Conservation (phyloP, 1,284 basidiomycete genomes). For the Trametes polyzona region DNA sequence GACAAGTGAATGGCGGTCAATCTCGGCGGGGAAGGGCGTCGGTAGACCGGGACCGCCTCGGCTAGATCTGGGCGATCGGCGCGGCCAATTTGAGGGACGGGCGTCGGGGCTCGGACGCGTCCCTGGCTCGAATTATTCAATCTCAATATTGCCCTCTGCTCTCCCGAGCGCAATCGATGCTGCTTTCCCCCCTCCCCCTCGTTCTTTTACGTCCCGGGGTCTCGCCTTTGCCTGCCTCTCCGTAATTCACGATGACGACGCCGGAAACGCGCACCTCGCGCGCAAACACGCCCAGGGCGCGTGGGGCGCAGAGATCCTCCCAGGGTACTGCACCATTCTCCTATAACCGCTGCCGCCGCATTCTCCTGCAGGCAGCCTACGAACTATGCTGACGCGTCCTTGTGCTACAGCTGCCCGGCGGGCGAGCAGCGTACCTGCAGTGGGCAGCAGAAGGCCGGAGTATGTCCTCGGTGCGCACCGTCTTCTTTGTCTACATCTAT, state of each 20-base stretch:
- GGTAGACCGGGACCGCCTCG: conserved; percentile 9
- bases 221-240: neutral
- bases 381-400: conserved; percentile 3
- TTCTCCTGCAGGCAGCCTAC: neutral
- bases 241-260: conserved; percentile 20
- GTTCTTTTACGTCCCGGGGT: neutral
- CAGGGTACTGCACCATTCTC: conserved; percentile 4
- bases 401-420: conserved; percentile 7
- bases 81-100: conserved; percentile 14
- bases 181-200: neutral
- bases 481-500: neutral
- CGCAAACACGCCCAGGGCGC: conserved; percentile 18
- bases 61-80: conserved; percentile 18
- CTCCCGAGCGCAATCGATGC: conserved; percentile 7
- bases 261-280: conserved; percentile 21
- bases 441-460: conserved; percentile 11
- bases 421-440: conserved; percentile 27
- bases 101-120: conserved; percentile 11
- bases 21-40: neutral
- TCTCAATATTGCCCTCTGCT: neutral
- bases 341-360: neutral
- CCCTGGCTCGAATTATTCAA: no score
- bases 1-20: neutral
- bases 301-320: conserved; percentile 12
- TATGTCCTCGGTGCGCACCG: conserved; percentile 21